These are phyloP conservation scores for Gardenia jasminoides DNA, from an alignment of 257 asterid species.

Conservation along the genomic window DNA sequence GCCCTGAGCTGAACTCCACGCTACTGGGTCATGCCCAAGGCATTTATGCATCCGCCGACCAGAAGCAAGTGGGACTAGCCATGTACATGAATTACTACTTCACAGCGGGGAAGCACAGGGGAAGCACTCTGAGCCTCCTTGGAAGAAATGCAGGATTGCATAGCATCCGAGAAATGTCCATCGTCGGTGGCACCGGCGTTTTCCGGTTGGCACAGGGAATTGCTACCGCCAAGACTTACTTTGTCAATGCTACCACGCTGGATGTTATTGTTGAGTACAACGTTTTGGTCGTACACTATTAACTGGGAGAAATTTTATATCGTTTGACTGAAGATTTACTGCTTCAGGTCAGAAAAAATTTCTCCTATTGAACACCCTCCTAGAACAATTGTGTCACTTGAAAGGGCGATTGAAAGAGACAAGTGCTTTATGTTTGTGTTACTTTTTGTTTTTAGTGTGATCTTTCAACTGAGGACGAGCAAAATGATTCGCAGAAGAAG, in stretches of 20 bases:
- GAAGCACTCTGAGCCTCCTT: neutral
- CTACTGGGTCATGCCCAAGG: conserved; percentile 7
- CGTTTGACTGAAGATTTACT: too few species aligned
- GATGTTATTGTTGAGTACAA: conserved; percentile 4
- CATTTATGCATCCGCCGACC: neutral
- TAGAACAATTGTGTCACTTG: too few species aligned
- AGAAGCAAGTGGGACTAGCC: neutral
- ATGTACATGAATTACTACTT: neutral
- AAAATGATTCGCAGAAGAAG: too few species aligned
- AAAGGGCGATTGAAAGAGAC: too few species aligned
- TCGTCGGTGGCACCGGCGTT: conserved; percentile 2
- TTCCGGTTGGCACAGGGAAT: conserved; percentile 1
- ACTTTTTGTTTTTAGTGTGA: too few species aligned
- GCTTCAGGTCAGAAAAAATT: too few species aligned
- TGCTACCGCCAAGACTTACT: neutral
- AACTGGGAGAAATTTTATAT: too few species aligned
- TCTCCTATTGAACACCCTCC: too few species aligned
- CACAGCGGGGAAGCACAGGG: neutral
- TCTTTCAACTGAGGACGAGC: too few species aligned
- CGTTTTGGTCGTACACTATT: neutral
- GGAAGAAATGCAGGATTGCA: neutral
- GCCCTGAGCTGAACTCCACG: conserved; percentile 29
- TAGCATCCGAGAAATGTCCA: neutral
- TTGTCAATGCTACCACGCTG: neutral
- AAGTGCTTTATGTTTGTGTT: too few species aligned